phyloP scores from a whole-genome alignment of 129 eudicot genomes.

The Oenanthe sinensis region DNA sequence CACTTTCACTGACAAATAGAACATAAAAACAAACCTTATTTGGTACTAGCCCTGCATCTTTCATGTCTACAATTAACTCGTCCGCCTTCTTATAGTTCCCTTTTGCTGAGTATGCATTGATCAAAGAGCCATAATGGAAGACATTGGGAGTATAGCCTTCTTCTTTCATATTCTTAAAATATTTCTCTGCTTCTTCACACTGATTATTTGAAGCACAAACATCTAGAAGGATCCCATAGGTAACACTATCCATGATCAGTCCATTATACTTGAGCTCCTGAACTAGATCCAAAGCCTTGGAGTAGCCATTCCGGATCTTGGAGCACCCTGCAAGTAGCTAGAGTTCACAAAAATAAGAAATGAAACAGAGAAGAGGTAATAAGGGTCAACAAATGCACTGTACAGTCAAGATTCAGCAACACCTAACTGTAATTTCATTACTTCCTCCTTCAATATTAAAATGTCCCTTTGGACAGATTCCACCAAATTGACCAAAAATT shows the following conservation, averaged over 20 bases:
- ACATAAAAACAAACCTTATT: conserved; percentile 59
- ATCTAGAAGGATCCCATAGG: conserved; percentile 62
- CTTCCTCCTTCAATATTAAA: not conserved
- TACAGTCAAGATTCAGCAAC: not conserved
- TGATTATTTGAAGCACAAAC: conserved; percentile 74
- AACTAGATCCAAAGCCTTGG: conserved; percentile 63
- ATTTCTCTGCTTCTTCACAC: conserved; percentile 75
- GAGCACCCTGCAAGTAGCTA: conserved; percentile 85
- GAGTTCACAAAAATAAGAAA: conserved; percentile 7
- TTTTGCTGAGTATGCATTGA: conserved; percentile 72
- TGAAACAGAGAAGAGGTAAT: not conserved
- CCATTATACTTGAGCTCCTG: conserved; percentile 57
- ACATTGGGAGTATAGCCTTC: conserved; percentile 81
- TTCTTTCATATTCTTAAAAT: conserved; percentile 60
- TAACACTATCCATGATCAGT: conserved; percentile 56
- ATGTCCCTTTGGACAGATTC: not conserved
- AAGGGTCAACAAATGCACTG: not conserved
- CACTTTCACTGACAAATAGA: conserved; percentile 2
- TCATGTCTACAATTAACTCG: conserved; percentile 59
- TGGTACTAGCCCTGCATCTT: conserved; percentile 58
- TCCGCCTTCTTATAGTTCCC: conserved; percentile 78
- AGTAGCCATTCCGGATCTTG: conserved; percentile 58
- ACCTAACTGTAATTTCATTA: not conserved
- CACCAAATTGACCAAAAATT: not conserved
- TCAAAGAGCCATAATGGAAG: conserved; percentile 81